Base-by-base conservation (phyloP, 108 stramenopile species). In the Skeletonema tropicum region DNA sequence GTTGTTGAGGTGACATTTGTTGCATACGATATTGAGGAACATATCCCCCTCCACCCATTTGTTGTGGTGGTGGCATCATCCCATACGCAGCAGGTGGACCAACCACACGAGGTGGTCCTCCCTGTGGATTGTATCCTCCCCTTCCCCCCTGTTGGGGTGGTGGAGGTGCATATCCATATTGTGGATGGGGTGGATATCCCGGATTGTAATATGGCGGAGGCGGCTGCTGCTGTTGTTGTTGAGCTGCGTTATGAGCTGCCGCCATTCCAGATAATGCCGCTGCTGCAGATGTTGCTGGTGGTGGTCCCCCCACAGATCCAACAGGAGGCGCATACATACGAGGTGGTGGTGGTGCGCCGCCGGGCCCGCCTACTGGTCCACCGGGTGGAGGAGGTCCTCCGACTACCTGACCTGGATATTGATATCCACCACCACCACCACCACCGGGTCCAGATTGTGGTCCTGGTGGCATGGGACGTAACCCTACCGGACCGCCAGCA, bases 1-100 rank as follows among this genome's bases (percentile, higher is more conserved):
- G 52, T 23, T 21, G 52, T 9, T 25, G 23, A 39, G 38, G 38
- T 12, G 38, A 39, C 38, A 39, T 39, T 55, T 55, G 52, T 55
- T 55, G 52, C 52, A 55, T 17, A 23, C 52, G 52, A 55, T 55
- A 55, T 55, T 55, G 52, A 55, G 52, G 52, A n/a, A 55, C 52
- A 23, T 55, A 55, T n/a, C 42, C 42, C 3, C 15, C n/a, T 25
- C 23, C 23, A 49, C 6, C 48, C 52, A 55, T 55, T 25, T 11
- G 8, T 23, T 55, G 52, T 7, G 21, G 52, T 55, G 52, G 21
- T 55, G 52, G 52, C 52, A 55, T 55, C 52, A 55, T 55, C 8
- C 52, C 52, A 55, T 55, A 55, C 0, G 52, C 23, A 23, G 52
- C 0, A 2, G 3, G 3, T 35, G 33, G 33, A 12, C 3, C 38